Conservation (phyloP, 208 protist species). For the Angomonas desouzai region DNA sequence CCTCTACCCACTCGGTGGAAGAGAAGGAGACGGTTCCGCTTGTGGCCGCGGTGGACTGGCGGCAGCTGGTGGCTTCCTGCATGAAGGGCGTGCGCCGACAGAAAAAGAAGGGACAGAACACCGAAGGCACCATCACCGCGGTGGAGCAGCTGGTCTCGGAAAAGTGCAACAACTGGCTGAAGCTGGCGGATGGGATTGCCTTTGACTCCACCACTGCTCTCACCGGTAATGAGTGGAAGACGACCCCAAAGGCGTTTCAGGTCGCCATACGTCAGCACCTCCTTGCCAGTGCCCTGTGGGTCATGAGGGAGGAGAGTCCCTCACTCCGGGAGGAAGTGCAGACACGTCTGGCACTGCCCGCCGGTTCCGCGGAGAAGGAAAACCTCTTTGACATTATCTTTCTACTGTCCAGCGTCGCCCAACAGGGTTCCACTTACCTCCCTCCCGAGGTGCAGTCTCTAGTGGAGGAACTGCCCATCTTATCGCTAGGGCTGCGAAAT, state of each 20-base stretch:
- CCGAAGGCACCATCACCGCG: neutral
- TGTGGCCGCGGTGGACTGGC: neutral
- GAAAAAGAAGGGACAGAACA: neutral
- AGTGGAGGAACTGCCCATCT: neutral
- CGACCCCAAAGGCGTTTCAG: neutral
- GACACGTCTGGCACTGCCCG: neutral
- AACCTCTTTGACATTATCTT: neutral
- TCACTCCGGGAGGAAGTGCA: neutral
- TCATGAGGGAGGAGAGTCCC: neutral
- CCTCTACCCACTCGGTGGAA: too few species aligned
- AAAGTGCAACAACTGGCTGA: neutral
- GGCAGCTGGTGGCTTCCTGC: neutral
- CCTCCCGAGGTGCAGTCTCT: neutral
- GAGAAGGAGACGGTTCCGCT: neutral
- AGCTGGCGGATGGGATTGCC: neutral
- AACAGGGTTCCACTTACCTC: neutral
- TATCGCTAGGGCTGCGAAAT: constrained; percentile 2
- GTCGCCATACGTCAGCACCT: neutral
- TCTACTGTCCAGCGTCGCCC: neutral
- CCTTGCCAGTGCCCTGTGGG: neutral
- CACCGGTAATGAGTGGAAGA: neutral
- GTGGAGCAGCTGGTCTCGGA: neutral
- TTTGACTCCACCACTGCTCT: neutral
- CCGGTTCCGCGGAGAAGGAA: constrained; percentile 1
- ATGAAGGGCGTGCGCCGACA: neutral